A percentile compares a stretch with the other conserved stretches of the same genome.
Conservation (phyloP, 495 filamentous ascomycete species). For the Neurospora tetrasperma region DNA sequence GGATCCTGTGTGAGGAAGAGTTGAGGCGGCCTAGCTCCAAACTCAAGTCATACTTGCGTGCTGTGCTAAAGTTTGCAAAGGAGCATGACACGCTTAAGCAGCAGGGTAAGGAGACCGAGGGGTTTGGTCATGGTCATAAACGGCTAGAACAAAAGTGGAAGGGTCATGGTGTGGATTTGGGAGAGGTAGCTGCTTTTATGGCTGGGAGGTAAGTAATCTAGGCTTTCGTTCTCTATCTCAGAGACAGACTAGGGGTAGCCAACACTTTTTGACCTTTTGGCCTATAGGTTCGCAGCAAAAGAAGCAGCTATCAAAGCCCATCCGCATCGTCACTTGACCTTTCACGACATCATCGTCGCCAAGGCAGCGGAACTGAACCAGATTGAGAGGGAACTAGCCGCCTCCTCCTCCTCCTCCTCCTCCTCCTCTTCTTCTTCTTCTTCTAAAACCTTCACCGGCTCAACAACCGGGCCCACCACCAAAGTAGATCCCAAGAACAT, state of each 20-base stretch:
- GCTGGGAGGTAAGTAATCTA: slow-evolving; percentile 37
- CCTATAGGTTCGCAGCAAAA: slow-evolving; percentile 48
- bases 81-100: background rate
- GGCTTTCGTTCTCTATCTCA: slow-evolving; percentile 12
- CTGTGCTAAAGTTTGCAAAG: background rate
- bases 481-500: background rate
- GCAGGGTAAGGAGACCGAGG: background rate
- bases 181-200: slow-evolving; percentile 28
- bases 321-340: slow-evolving; percentile 28
- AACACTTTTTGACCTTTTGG: background rate
- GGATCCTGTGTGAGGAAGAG: slow-evolving; percentile 33
- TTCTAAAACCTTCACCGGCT: background rate
- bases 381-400: background rate
- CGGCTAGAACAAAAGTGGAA: background rate
- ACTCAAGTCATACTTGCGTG: background rate
- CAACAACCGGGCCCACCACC: background rate
- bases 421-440: background rate
- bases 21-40: background rate
- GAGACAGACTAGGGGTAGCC: background rate
- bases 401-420: background rate
- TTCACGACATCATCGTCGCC: slow-evolving; percentile 37
- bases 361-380: background rate
- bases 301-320: slow-evolving; percentile 57
- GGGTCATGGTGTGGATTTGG: slow-evolving; percentile 9
- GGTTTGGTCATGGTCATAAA: background rate